phyloP scores from a whole-genome alignment of 225 moss, liverwort and hornwort species.

The Sphagnum tenellum region DNA sequence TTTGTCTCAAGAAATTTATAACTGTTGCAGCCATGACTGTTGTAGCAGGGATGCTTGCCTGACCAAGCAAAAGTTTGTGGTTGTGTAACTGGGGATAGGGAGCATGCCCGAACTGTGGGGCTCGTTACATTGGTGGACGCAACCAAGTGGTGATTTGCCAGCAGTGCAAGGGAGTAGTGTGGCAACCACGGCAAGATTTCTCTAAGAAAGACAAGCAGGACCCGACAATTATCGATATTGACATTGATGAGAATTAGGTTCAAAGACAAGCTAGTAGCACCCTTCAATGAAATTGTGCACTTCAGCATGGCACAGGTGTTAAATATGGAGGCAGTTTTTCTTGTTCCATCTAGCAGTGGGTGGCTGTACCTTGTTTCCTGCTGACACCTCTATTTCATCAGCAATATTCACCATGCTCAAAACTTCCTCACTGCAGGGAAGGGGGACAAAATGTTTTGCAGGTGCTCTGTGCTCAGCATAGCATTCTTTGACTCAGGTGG shows the following conservation, averaged over 20 bases:
- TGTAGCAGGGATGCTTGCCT: too few species aligned
- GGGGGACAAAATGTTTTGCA: too few species aligned
- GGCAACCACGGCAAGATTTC: conserved; percentile 97
- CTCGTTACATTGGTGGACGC: conserved; percentile 82
- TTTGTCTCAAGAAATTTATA: too few species aligned
- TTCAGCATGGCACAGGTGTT: not conserved
- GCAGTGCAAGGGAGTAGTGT: conserved; percentile 92
- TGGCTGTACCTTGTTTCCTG: too few species aligned
- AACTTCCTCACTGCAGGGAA: too few species aligned
- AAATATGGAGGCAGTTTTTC: too few species aligned
- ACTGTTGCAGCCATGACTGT: too few species aligned
- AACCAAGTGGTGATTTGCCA: conserved; percentile 76
- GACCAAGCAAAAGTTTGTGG: not conserved
- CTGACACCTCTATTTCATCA: too few species aligned
- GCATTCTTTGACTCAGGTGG: too few species aligned
- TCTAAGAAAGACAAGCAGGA: conserved; percentile 60
- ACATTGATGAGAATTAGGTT: conserved; percentile 65
- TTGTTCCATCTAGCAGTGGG: too few species aligned
- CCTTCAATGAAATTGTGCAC: not conserved
- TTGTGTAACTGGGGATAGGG: conserved; percentile 33
- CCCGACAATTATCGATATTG: conserved; percentile 78
- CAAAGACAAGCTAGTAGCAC: not conserved
- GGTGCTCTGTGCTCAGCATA: too few species aligned
- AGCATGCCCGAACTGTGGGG: conserved; percentile 84
- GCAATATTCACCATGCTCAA: too few species aligned